A percentile compares a stretch with the other conserved stretches of the same genome.
phyloP scores from a whole-genome alignment of 2,329 filamentous ascomycete species.

The Penicillium hesseltinei region DNA sequence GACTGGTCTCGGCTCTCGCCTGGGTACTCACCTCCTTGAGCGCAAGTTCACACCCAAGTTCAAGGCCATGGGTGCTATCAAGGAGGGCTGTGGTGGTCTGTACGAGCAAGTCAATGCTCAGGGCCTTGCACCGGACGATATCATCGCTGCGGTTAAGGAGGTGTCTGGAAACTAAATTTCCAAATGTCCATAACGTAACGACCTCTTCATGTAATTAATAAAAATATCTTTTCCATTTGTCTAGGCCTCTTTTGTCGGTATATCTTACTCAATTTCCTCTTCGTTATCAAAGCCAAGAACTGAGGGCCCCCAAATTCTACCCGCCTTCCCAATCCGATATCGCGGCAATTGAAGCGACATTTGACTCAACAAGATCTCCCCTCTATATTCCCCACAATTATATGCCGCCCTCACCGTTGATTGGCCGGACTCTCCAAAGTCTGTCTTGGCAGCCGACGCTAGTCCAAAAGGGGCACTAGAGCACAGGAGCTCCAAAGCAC shows the following conservation, averaged over 20 bases:
- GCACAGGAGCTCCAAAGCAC: neutral
- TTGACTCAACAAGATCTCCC: neutral
- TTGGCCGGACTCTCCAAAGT: neutral
- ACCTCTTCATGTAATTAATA: conserved; percentile 1
- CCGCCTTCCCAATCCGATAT: neutral
- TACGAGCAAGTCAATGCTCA: conserved; percentile 41
- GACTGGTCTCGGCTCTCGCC: conserved; percentile 40
- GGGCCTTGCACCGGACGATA: conserved; percentile 37
- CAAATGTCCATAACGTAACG: neutral
- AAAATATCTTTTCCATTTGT: neutral
- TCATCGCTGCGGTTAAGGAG: conserved; percentile 32
- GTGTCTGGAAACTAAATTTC: conserved; percentile 20
- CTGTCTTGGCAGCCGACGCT: neutral
- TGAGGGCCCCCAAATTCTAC: neutral
- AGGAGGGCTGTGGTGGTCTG: conserved; percentile 41
- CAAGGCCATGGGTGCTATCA: conserved; percentile 37
- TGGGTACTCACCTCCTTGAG: conserved; percentile 39
- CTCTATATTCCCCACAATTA: neutral
- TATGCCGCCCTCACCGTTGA: neutral
- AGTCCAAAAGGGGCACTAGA: neutral
- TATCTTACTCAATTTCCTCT: neutral
- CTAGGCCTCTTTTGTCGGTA: neutral
- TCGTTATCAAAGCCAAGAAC: neutral
- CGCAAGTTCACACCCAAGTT: conserved; percentile 40
- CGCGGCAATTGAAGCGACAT: neutral